Evolutionary conservation across 768 basidiomycete genomes (phyloP), one percentile per base, ranked within the genome.

Genomic region (Lentinula boryana): DNA sequence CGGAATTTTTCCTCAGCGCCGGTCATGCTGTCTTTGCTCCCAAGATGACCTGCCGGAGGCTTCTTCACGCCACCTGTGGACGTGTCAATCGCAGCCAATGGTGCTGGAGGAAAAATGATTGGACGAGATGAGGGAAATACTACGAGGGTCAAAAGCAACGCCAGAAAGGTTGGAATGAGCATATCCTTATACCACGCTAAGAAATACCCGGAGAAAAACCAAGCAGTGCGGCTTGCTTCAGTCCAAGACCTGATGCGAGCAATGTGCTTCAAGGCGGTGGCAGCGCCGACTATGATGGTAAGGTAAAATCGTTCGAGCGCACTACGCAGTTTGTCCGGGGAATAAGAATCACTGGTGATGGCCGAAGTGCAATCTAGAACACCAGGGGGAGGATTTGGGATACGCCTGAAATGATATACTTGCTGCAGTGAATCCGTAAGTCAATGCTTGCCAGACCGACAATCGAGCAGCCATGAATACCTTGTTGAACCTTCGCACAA

Each of bases 401-500:
- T 65, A 10, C 70, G 70, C 40, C 74, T 71, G 50, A 76, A 74
- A 59, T 75, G 70, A 57, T 73, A 74, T 13, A 78, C 66, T 71
- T 77, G 75, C 76, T 76, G 56, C 21, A 7, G 13, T 27, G 46
- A 38, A 49, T 35, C 60, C 58, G 38, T n/a, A 18, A 38, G 53
- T 12, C 3, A 40, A 38, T 38, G 36, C n/a, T 8, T 33, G 51
- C 0, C 35, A 15, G 5, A 13, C 8, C 13, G 12, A 27, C 3
- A 4, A 27, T 27, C 16, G 13, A 38, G 18, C 9, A 36, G 21
- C 5, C 50, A 21, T 16, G 64, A 71, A 41, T 18, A 75, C 77
- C 69, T 78, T 77, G 67, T 78, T 75, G 66, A 78, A 77, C 32
- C 75, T 66, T 27, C 78, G 51, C 27, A 78, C 65, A 31, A 79